These are phyloP conservation scores for Scedosporium apiospermum DNA, from an alignment of 2,329 filamentous ascomycete genomes.

Conservation along the genomic window DNA sequence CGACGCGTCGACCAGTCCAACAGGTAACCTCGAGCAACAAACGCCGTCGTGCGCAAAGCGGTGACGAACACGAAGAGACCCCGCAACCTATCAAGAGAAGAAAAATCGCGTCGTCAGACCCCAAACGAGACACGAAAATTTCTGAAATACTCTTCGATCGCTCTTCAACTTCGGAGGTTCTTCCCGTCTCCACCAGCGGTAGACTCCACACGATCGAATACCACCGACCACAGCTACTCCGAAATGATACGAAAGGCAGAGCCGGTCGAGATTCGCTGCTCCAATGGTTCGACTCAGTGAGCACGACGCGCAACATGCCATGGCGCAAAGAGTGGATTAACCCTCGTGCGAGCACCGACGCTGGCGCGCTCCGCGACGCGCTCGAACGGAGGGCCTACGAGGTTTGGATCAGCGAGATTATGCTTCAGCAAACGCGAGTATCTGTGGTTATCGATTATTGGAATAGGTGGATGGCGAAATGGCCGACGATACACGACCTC, in stretches of 20 bases:
- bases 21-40: background rate
- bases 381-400: constrained; percentile 51
- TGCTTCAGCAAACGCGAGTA: constrained; percentile 58
- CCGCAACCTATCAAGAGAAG: background rate
- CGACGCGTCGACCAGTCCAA: constrained; percentile 1
- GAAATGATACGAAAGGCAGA: constrained; percentile 20
- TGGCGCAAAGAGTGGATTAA: constrained; percentile 51
- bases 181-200: background rate
- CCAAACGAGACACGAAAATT: background rate
- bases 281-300: constrained; percentile 40
- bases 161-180: background rate
- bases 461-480: constrained; percentile 50
- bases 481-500: constrained; percentile 49
- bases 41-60: background rate
- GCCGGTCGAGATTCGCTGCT: constrained; percentile 30
- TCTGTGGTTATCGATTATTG: constrained; percentile 54
- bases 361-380: constrained; percentile 25
- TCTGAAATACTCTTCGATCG: background rate
- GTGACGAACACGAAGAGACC: background rate
- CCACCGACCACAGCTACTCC: constrained; percentile 40
- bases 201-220: constrained; percentile 31
- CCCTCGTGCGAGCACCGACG: constrained; percentile 19
- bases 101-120: background rate
- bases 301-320: constrained; percentile 41
- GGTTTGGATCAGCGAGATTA: constrained; percentile 59